Percentiles rank a stretch among this genome's conserved stretches.
Conservation (phyloP, 2,329 filamentous ascomycete genomes). For the Stenocarpella maydis region DNA sequence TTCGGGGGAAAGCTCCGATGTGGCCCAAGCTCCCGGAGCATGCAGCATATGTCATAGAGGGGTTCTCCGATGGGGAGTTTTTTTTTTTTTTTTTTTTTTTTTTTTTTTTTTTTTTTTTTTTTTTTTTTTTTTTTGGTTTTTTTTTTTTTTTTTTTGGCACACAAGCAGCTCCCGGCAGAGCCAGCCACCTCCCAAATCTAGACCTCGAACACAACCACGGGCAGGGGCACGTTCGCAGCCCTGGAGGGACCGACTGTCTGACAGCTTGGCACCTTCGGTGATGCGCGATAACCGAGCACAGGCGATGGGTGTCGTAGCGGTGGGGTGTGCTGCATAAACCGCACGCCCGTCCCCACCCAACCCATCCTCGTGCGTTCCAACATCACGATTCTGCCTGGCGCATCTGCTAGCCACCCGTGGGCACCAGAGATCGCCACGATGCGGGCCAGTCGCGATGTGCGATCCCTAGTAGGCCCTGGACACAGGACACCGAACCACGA, state of each 20-base stretch:
- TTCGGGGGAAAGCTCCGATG: background rate
- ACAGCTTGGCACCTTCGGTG: constrained; percentile 9
- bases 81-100: too few species aligned
- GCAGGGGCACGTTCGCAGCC: background rate
- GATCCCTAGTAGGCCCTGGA: background rate
- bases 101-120: too few species aligned
- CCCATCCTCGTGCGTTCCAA: background rate
- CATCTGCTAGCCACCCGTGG: background rate
- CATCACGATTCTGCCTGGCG: background rate
- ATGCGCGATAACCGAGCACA: constrained; percentile 30
- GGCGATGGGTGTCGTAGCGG: constrained; percentile 9
- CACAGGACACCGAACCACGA: background rate
- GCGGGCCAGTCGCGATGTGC: constrained; percentile 16
- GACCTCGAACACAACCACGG: constrained; percentile 8
- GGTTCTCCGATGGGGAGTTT: background rate
- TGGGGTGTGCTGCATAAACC: constrained; percentile 5
- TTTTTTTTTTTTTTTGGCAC: background rate
- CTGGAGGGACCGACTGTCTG: background rate
- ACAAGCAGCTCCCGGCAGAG: too few species aligned
- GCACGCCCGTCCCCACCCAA: background rate
- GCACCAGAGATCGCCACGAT: constrained; percentile 6
- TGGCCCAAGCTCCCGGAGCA: constrained; percentile 23
- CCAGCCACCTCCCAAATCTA: constrained; percentile 17
- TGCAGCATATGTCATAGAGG: constrained; percentile 21
- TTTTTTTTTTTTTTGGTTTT: too few species aligned